phyloP scores from a whole-genome alignment of 148 eudicot species.

The Diospyros lotus region DNA sequence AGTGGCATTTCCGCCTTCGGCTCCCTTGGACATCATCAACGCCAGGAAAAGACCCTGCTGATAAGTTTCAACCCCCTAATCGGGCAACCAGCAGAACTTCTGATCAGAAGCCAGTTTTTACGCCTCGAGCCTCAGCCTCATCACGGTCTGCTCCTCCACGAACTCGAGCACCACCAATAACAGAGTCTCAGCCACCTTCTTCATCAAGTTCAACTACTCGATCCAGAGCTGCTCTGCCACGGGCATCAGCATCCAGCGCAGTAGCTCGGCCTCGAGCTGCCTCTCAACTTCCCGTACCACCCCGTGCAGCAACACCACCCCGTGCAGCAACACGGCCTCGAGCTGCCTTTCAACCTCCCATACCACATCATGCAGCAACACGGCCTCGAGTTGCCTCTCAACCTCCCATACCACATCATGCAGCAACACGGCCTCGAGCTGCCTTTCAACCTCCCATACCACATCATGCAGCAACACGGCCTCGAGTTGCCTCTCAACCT shows the following conservation, averaged over 20 bases:
- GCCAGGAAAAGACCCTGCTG: not conserved
- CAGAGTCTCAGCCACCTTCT: not conserved
- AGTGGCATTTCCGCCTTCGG: slow-evolving; percentile 10
- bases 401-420: not conserved
- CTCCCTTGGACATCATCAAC: slow-evolving; percentile 15
- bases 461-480: too few species aligned
- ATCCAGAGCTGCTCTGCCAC: slow-evolving; percentile 1
- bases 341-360: too few species aligned
- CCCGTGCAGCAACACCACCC: not conserved
- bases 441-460: too few species aligned
- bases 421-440: too few species aligned
- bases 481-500: not conserved
- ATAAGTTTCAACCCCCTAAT: not conserved
- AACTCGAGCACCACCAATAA: slow-evolving; percentile 1
- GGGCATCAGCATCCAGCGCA: not conserved
- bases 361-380: too few species aligned
- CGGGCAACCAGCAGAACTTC: not conserved
- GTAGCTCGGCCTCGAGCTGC: not conserved
- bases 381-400: not conserved
- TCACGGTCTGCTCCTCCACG: slow-evolving; percentile 5
- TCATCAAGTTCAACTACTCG: slow-evolving; percentile 7
- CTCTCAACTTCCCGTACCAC: slow-evolving; percentile 11
- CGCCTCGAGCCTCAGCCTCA: not conserved
- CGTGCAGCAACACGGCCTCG: not conserved
- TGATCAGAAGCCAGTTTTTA: slow-evolving; percentile 6